These are phyloP conservation scores for Pelagomonas calceolata DNA, from an alignment of 108 stramenopile genomes.

Conservation along the genomic window DNA sequence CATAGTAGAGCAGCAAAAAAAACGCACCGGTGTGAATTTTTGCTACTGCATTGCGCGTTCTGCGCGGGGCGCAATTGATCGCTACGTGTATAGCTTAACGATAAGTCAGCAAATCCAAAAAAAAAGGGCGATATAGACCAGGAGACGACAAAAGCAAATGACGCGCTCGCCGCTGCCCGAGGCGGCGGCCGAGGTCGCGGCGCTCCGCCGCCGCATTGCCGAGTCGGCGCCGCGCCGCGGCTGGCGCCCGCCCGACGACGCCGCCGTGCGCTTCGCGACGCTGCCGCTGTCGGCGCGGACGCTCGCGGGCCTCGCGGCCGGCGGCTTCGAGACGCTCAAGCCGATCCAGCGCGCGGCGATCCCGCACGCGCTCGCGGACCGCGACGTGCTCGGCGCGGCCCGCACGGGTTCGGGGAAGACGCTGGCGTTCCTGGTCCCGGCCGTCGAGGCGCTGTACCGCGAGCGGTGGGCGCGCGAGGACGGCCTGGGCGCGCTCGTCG, in stretches of 20 bases:
- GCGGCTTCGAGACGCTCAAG: background rate
- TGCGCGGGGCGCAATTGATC: too few relatives aligned
- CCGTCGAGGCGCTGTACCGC: conserved; percentile 69
- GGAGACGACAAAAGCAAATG: too few relatives aligned
- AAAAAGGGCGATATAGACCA: too few relatives aligned
- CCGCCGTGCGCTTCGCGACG: background rate
- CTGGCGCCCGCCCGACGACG: background rate
- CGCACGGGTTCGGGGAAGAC: conserved; percentile 87
- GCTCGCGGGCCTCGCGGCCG: background rate
- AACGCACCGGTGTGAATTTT: too few relatives aligned
- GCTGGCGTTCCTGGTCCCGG: conserved; percentile 71
- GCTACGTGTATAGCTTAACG: too few relatives aligned
- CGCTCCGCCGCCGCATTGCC: background rate
- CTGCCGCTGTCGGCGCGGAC: background rate
- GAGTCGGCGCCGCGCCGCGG: background rate
- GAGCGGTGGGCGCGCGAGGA: conserved; percentile 60
- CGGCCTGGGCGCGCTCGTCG: conserved; percentile 83
- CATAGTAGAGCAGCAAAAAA: too few relatives aligned
- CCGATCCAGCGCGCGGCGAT: conserved; percentile 28
- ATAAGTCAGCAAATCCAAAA: too few relatives aligned
- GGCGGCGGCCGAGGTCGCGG: background rate
- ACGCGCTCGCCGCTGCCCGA: too few relatives aligned
- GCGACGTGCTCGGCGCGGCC: conserved; percentile 88
- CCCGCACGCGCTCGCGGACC: conserved; percentile 32
- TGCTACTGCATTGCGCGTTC: too few relatives aligned